Percentiles rank a stretch among this genome's conserved stretches.
Evolutionary conservation across 306 rosid genomes (phyloP).

Genomic region (Phaseolus lunatus): DNA sequence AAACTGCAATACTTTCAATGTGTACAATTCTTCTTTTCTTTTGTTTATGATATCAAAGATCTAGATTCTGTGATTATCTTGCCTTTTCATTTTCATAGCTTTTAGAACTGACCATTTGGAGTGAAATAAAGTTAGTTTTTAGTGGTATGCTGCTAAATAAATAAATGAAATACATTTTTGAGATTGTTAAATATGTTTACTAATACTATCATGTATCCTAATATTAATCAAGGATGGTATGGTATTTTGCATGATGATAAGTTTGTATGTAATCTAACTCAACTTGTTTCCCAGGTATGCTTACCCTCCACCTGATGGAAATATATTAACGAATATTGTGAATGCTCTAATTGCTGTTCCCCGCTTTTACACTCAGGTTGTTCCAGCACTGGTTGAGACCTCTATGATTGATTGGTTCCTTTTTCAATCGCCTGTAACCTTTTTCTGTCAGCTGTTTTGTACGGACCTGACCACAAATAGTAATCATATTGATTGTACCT

Average conservation of each 20-base stretch:
- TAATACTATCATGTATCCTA: background rate
- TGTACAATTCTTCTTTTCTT: constrained; percentile 5
- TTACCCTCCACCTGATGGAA: constrained; percentile 97
- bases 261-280: constrained; percentile 29
- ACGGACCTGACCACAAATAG: constrained; percentile 12
- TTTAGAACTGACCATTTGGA: constrained; percentile 10
- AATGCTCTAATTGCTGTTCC: constrained; percentile 96
- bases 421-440: constrained; percentile 32
- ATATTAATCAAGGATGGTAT: constrained; percentile 4
- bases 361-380: constrained; percentile 93
- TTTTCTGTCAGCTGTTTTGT: constrained; percentile 23
- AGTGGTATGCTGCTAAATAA: background rate
- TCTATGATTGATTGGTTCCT: constrained; percentile 33
- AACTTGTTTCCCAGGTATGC: constrained; percentile 70
- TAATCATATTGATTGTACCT: constrained; percentile 45
- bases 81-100: background rate
- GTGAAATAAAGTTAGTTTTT: background rate
- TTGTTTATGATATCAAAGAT: background rate
- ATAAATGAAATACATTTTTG: background rate
- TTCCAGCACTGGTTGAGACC: constrained; percentile 36
- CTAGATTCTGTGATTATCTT: constrained; percentile 15
- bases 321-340: constrained; percentile 89
- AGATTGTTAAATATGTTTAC: constrained; percentile 23
- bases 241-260: constrained; percentile 20
- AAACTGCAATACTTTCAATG: constrained; percentile 6